A percentile compares a stretch with the other conserved stretches of the same genome.
Conservation (phyloP, 192 early-diverging fungal genomes). For the Blastocladiella britannica region DNA sequence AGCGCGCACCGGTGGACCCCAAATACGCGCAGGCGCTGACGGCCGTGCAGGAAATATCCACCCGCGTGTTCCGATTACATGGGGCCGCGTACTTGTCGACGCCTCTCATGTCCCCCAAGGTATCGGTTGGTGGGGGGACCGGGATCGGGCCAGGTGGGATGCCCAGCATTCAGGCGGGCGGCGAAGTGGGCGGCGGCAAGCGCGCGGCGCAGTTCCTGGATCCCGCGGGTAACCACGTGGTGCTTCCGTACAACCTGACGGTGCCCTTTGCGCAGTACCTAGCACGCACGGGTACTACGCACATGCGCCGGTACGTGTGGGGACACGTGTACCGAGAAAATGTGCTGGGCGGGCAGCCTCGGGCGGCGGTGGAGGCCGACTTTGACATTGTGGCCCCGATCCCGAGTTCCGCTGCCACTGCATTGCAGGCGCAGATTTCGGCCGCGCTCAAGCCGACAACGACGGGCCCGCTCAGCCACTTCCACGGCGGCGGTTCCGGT, state of each 20-base stretch:
- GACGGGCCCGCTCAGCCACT: too few relatives aligned
- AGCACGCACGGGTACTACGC: constrained; percentile 41
- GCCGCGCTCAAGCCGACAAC: too few relatives aligned
- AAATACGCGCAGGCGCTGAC: background rate
- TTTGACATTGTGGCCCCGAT: constrained; percentile 72
- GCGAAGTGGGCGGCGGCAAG: constrained; percentile 40
- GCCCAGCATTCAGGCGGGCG: too few relatives aligned
- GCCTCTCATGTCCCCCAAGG: constrained; percentile 65
- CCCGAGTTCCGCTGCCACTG: constrained; percentile 1
- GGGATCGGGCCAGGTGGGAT: too few relatives aligned
- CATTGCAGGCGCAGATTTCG: background rate
- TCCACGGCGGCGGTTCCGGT: too few relatives aligned
- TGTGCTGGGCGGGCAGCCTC: constrained; percentile 63
- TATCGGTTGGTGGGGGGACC: too few relatives aligned
- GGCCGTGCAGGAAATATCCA: constrained; percentile 8
- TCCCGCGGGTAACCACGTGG: constrained; percentile 56
- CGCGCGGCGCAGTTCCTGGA: constrained; percentile 63
- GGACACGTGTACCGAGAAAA: constrained; percentile 66
- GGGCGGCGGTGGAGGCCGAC: constrained; percentile 53
- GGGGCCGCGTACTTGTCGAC: constrained; percentile 63
- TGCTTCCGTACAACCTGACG: constrained; percentile 72
- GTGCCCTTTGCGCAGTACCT: constrained; percentile 78
- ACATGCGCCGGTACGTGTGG: constrained; percentile 70
- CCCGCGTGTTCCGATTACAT: constrained; percentile 60
- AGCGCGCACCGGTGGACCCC: background rate